A percentile compares a stretch with the other conserved stretches of the same genome.
These are phyloP conservation scores for Polyrhizophydium stewartii DNA, from an alignment of 371 early-diverging fungal species.

Conservation along the genomic window DNA sequence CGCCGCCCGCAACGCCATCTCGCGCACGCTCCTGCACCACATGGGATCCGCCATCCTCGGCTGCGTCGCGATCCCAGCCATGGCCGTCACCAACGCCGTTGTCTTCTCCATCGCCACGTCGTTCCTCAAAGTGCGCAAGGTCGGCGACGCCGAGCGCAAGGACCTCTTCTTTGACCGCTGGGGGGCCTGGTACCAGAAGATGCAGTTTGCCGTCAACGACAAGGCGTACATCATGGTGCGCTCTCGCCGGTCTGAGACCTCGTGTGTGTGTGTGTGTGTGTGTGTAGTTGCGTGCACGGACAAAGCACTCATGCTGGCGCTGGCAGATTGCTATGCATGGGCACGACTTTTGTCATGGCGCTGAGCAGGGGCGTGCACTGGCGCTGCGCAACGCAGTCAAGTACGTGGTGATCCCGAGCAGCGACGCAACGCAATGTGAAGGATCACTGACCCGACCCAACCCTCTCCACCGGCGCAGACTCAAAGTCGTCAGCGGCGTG, in stretches of 20 bases:
- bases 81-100: not conserved
- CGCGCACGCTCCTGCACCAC: not conserved
- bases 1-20: no score
- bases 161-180: not conserved
- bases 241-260: no score
- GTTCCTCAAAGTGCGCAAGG: not conserved
- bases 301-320: no score
- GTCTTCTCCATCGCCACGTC: not conserved
- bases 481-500: slow-evolving; percentile 22
- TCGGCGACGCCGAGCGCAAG: not conserved
- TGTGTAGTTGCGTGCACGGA: no score
- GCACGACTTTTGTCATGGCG: no score
- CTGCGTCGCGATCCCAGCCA: not conserved
- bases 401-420: not conserved
- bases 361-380: not conserved
- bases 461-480: not conserved
- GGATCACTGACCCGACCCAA: no score
- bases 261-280: no score
- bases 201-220: not conserved
- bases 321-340: no score
- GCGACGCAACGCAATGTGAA: no score
- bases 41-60: not conserved
- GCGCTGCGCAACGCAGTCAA: not conserved
- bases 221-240: not conserved
- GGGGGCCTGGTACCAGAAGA: no score